Evolutionary conservation across 1,284 basidiomycete genomes (phyloP), one percentile per base, ranked within the genome.

Genomic region (Ustilago loliicola): DNA sequence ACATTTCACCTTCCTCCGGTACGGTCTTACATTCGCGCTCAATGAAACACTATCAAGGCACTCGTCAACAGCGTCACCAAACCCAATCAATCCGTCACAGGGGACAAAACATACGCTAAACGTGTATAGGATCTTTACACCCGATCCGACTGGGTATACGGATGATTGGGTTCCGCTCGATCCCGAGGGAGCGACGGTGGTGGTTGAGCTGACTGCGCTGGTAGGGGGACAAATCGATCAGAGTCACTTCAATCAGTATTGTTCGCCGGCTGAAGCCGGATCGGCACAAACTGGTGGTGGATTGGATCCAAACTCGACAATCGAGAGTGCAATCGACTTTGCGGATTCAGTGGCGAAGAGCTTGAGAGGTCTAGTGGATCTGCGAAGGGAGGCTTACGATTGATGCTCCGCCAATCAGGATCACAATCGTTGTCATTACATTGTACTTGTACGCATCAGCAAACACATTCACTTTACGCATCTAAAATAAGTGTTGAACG

Each of bases 41-140:
- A 62, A 78, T 50, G 48, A 66, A 1, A 38, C 38, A 19, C 42
- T 69, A 25, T 60, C 65, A 2, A 47, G 66, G 9, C 32, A 48
- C 32, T 61, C 65, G 0, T 61, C 66, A 29, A 66, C 61, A 0
- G 32, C 56, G 1, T 51, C 27, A 0, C 50, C 64, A 2, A 64
- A 63, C 15, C 58, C 68, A 2, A 23, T 65, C 27, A 70, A 73
- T 17, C 75, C 75, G 2, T 21, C 57, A 2, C 64, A 66, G 30
- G 4, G n/a, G 1, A 78, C 76, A 2, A 66, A 59, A 29, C 50
- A 72, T 34, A 63, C 56, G 0, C 59, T 78, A 27, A 66, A 65
- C 56, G 61, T 78, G 38, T 78, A 69, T 47, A 58, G 72, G n/a
- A 72, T 78, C 61, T 78, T 78, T 21, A 61, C 57, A 8, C 67